Conservation (phyloP, 2,329 filamentous ascomycete genomes). For the Trichoderma atroviride region DNA sequence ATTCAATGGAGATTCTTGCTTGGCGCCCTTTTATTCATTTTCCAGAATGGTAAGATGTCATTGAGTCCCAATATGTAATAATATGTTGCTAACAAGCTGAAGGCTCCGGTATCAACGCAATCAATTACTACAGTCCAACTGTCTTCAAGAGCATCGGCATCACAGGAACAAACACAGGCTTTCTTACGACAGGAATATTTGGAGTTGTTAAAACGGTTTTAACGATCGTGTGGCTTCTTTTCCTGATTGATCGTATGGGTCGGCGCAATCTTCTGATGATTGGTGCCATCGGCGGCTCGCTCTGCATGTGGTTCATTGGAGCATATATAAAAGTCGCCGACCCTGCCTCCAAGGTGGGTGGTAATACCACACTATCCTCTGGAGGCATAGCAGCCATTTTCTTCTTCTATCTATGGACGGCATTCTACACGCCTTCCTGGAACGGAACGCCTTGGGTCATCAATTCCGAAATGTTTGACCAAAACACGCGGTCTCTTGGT, state of each 20-base stretch:
- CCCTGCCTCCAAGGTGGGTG: slow-evolving; percentile 2
- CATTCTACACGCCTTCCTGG: slow-evolving; percentile 21
- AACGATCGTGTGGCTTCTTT: slow-evolving; percentile 17
- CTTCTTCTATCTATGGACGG: slow-evolving; percentile 22
- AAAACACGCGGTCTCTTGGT: slow-evolving; percentile 20
- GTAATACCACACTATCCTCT: neutral
- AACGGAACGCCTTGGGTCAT: slow-evolving; percentile 22
- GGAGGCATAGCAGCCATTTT: slow-evolving; percentile 21
- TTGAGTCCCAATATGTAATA: no score
- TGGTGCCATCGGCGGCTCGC: slow-evolving; percentile 15
- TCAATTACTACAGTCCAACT: slow-evolving; percentile 24
- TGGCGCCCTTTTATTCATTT: slow-evolving; percentile 17
- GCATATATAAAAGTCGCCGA: slow-evolving; percentile 17
- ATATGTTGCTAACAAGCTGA: neutral
- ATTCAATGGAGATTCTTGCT: slow-evolving; percentile 15
- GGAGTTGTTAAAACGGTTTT: slow-evolving; percentile 14
- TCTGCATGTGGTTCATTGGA: slow-evolving; percentile 24
- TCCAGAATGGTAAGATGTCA: slow-evolving; percentile 14
- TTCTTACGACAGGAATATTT: slow-evolving; percentile 19
- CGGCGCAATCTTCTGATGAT: slow-evolving; percentile 21
- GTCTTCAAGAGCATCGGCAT: slow-evolving; percentile 19
- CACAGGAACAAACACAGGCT: slow-evolving; percentile 18
- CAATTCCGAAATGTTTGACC: slow-evolving; percentile 24
- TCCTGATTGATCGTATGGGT: slow-evolving; percentile 19
- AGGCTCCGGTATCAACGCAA: slow-evolving; percentile 23